Percentiles rank a stretch among this genome's conserved stretches.
Conservation (phyloP, 164 flowering plant species). For the Cinnamomum chago region DNA sequence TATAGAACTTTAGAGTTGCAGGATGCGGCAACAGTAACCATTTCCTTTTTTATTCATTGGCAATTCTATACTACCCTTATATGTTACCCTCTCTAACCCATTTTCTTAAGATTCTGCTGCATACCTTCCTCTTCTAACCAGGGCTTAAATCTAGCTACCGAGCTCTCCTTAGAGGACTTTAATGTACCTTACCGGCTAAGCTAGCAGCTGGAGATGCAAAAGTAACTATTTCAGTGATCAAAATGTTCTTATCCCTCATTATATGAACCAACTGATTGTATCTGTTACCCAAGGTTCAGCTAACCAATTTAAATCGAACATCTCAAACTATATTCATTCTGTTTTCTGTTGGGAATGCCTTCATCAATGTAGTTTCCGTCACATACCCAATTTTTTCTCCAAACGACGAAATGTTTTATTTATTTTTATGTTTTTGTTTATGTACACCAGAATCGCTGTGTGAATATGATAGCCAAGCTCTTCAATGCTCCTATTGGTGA, state of each 20-base stretch:
- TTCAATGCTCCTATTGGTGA: constrained; percentile 60
- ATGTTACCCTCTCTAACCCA: too few species aligned
- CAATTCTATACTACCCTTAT: too few species aligned
- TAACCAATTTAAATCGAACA: too few species aligned
- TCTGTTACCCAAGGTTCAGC: neutral
- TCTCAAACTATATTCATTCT: neutral
- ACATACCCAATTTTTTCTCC: neutral
- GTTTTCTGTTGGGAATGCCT: neutral
- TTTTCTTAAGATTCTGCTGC: too few species aligned
- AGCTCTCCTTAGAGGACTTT: too few species aligned
- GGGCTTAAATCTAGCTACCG: too few species aligned
- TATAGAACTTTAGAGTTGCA: neutral
- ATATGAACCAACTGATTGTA: too few species aligned
- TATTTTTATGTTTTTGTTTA: neutral
- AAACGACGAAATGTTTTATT: neutral
- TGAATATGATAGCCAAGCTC: constrained; percentile 65
- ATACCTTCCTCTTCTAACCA: too few species aligned
- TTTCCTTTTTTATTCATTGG: too few species aligned
- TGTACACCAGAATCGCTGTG: constrained; percentile 61
- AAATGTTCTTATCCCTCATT: neutral
- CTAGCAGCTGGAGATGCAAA: too few species aligned
- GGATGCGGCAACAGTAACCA: neutral
- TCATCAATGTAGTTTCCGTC: neutral
- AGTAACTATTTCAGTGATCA: neutral
- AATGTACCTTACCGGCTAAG: too few species aligned